Conservation (phyloP, 176 grass and related monocot species). For the Metroxylon sagu region DNA sequence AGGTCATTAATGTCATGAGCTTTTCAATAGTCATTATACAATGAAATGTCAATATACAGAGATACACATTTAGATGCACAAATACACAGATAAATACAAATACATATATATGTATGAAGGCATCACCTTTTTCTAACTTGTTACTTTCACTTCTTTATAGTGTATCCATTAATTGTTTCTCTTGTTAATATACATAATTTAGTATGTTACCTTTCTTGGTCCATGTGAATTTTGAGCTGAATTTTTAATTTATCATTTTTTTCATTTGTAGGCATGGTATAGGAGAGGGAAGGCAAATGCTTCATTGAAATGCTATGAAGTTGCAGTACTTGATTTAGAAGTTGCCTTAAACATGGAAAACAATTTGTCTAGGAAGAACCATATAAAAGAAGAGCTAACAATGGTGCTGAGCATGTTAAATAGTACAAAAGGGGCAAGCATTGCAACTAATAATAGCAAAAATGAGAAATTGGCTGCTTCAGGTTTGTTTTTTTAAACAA, state of each 20-base stretch:
- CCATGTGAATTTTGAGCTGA: neutral
- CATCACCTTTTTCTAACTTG: no score
- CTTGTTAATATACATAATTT: no score
- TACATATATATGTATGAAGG: no score
- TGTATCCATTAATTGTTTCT: no score
- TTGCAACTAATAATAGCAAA: slow-evolving; percentile 14
- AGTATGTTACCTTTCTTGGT: no score
- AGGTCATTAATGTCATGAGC: no score
- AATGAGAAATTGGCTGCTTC: slow-evolving; percentile 15
- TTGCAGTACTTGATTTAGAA: slow-evolving; percentile 65
- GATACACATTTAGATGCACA: no score
- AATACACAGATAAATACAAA: no score
- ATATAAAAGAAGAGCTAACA: slow-evolving; percentile 60
- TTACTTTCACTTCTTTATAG: no score
- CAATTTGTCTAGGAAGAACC: slow-evolving; percentile 53
- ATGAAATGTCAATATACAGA: no score
- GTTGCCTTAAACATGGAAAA: slow-evolving; percentile 56
- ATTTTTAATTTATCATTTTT: slow-evolving; percentile 10
- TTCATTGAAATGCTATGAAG: slow-evolving; percentile 50
- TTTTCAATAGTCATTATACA: no score
- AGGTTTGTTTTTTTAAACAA: slow-evolving; percentile 24
- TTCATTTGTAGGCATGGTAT: slow-evolving; percentile 67
- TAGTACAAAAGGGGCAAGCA: slow-evolving; percentile 20
- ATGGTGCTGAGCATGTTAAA: slow-evolving; percentile 26
- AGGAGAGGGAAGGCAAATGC: slow-evolving; percentile 79